These are phyloP conservation scores for Phlebiopsis gigantea DNA, from an alignment of 768 basidiomycete genomes.

Conservation along the genomic window DNA sequence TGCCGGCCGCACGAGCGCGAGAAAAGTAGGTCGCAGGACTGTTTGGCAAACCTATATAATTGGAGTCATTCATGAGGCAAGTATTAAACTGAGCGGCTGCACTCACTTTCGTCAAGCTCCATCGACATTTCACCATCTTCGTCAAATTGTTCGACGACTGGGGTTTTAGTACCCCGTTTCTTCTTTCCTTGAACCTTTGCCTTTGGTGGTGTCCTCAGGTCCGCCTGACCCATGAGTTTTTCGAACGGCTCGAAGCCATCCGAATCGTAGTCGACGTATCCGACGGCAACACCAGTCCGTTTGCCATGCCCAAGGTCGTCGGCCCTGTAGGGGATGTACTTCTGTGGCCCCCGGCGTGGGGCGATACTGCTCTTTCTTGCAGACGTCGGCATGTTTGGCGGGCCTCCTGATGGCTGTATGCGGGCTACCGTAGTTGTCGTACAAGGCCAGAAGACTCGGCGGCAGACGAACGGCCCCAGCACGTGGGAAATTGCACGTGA, in stretches of 20 bases:
- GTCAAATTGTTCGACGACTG: constrained; percentile 34
- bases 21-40: constrained; percentile 28
- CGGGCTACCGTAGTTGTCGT: constrained; percentile 5
- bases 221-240: constrained; percentile 64
- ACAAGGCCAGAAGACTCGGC: background rate
- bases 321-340: constrained; percentile 74
- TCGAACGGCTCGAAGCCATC: constrained; percentile 85
- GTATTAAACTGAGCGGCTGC: background rate
- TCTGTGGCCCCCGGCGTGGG: constrained; percentile 51
- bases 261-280: constrained; percentile 63
- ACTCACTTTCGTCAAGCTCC: constrained; percentile 71
- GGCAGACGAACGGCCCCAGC: background rate
- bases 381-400: constrained; percentile 24
- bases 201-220: constrained; percentile 57
- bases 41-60: constrained; percentile 20
- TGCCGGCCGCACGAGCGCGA: constrained; percentile 20
- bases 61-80: background rate
- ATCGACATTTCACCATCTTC: constrained; percentile 70
- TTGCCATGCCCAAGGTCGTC: constrained; percentile 75
- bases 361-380: constrained; percentile 37
- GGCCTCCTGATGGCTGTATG: background rate
- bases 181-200: constrained; percentile 47
- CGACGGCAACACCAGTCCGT: constrained; percentile 71
- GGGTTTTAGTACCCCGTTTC: constrained; percentile 28
- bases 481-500: constrained; percentile 4